These are phyloP conservation scores for Leccinum uliginosum DNA, from an alignment of 768 basidiomycete species.

Conservation along the genomic window DNA sequence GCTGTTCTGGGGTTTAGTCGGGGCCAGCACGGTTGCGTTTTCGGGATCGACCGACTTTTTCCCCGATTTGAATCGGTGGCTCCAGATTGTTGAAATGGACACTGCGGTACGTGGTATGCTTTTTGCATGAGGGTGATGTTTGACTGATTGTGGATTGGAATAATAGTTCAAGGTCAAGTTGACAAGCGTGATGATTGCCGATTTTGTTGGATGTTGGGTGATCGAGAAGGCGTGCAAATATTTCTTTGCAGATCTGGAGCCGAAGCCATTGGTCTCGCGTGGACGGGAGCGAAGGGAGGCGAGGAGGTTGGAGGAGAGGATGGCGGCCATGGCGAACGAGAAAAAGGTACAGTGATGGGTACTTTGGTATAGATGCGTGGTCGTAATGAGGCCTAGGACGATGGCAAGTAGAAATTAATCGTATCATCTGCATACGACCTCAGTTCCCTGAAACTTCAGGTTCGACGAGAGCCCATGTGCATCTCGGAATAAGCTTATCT, in stretches of 20 bases:
- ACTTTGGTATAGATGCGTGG: neutral
- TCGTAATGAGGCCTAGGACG: neutral
- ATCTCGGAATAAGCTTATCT: neutral
- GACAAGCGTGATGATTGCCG: constrained; percentile 76
- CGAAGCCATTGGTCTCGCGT: constrained; percentile 77
- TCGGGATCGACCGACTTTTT: constrained; percentile 91
- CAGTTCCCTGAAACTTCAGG: neutral
- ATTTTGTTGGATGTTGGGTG: constrained; percentile 85
- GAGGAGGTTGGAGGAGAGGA: constrained; percentile 42
- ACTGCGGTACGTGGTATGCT: constrained; percentile 43
- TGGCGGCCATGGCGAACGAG: constrained; percentile 21
- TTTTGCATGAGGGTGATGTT: neutral
- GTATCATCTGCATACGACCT: neutral
- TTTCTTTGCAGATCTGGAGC: constrained; percentile 84
- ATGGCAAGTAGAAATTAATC: neutral
- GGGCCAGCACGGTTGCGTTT: constrained; percentile 87
- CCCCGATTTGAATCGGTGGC: constrained; percentile 94
- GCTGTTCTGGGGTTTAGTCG: constrained; percentile 89
- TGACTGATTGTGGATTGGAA: neutral
- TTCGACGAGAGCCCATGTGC: neutral
- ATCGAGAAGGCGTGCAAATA: constrained; percentile 81
- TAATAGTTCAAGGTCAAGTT: constrained; percentile 78
- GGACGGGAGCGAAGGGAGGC: constrained; percentile 77
- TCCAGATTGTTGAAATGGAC: constrained; percentile 94
- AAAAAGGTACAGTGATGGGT: constrained; percentile 35